Evolutionary conservation across 1,284 basidiomycete species (phyloP).

Genomic region (Coniferiporia sulphurascens): DNA sequence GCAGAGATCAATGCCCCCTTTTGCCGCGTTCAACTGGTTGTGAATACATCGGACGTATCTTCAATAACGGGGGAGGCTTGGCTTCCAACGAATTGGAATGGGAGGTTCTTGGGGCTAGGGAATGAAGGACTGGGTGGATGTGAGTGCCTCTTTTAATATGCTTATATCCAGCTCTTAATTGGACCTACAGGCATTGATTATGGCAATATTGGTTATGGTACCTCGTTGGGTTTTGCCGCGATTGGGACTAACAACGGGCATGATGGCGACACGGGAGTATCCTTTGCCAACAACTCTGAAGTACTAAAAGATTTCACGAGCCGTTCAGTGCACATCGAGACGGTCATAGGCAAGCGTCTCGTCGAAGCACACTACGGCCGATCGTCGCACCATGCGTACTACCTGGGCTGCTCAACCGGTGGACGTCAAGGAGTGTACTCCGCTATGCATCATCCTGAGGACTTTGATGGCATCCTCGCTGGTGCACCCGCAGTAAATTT

Average conservation of each 20-base stretch:
- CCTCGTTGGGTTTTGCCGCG: slow-evolving; percentile 24
- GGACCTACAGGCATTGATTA: slow-evolving; percentile 17
- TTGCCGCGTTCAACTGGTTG: slow-evolving; percentile 15
- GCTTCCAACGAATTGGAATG: slow-evolving; percentile 15
- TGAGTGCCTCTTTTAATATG: no score
- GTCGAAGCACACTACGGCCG: slow-evolving; percentile 23
- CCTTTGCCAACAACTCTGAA: slow-evolving; percentile 25
- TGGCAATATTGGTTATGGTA: slow-evolving; percentile 23
- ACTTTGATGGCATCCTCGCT: slow-evolving; percentile 32
- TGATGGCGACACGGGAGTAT: slow-evolving; percentile 23
- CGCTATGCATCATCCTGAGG: slow-evolving; percentile 25
- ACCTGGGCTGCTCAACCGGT: slow-evolving; percentile 29
- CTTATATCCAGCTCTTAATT: no score
- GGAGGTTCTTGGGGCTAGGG: slow-evolving; percentile 15
- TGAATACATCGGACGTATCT: slow-evolving; percentile 14
- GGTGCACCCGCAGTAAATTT: slow-evolving; percentile 28
- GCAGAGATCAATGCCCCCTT: slow-evolving; percentile 8
- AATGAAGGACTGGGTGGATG: slow-evolving; percentile 19
- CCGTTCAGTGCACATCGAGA: slow-evolving; percentile 26
- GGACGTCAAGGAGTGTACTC: slow-evolving; percentile 26
- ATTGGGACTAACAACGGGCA: slow-evolving; percentile 29
- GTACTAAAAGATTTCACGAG: slow-evolving; percentile 27
- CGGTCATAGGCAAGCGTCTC: slow-evolving; percentile 26
- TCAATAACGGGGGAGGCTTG: slow-evolving; percentile 13
- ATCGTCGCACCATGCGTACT: slow-evolving; percentile 23